Base-by-base conservation (phyloP, 345 rosid genomes). In the Heritiera fomes region DNA sequence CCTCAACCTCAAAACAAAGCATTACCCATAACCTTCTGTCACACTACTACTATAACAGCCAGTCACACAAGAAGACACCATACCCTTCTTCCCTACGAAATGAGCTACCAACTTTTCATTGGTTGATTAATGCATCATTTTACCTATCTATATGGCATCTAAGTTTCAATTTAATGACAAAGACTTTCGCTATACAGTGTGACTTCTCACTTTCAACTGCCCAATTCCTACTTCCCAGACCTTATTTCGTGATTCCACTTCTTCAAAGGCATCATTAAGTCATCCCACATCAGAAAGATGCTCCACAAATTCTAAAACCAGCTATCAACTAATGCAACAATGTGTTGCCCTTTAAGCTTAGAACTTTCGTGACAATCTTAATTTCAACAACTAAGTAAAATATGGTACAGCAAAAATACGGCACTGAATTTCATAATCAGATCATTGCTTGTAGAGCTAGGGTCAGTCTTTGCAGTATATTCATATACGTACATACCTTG, bases 401-500 rank as follows among this genome's bases (percentile, higher is more conserved):
- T 17, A 32, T 10, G n/a, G 20, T 30, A 32, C 0, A 1, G 56
- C 23, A 64, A 32, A 75, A 32, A 63, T 28, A 13, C 8, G 14
- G 58, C 52, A 38, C 30, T 38, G 6, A 75, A 38, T 40, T 77
- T n/a, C 60, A 65, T 56, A 50, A 64, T 14, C 32, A 23, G 8
- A 3, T 30, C 7, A 71, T 71, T 50, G 41, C 43, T 71, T 15
- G 28, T 15, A 50, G 20, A 32, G 28, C 75, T 49, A 14, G 74
- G 13, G 65, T 65, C 13, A 5, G 17, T 45, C 73, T 55, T 77
- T 41, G 32, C 68, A 67, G 72, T 7, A 71, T 8, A 71, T 28
- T 69, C 40, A 62, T 45, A 11, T 3, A 64, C 49, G 45, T 23
- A 76, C 88, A 60, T 81, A 95, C 98, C 98, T 93, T 92, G 69